Evolutionary conservation across 371 early-diverging fungal species (phyloP), one percentile per base, ranked within the genome.

Genomic region (Mortierella sp.): DNA sequence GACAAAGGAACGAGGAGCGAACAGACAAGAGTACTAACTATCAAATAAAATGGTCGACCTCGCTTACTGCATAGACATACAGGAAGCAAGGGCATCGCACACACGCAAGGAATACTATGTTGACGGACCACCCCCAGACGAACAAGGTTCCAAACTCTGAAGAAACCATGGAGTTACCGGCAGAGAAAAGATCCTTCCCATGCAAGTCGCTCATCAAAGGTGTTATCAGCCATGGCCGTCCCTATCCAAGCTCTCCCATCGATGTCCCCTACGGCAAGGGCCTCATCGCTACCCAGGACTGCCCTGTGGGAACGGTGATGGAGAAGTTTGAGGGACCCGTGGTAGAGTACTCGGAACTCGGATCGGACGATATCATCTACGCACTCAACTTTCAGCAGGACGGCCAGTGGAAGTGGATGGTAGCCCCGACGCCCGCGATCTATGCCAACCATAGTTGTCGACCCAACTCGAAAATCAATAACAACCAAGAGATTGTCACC

Each of bases 131-230:
- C 16, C 51, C 21, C 18, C 51, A 51, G 21, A 51, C 51, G 21
- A 5, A 5, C 56, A 75, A 63, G 70, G 72, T 77, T 8, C 72
- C 77, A 7, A 77, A 77, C 72, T 89, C 71, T 58, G 79, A 71
- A 65, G 78, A 21, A 73, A 79, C 60, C 73, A 84, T 77, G 78
- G 74, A 35, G 41, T 44, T 77, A 4, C 63, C 77, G 4, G 48
- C 60, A 12, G 49, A 56, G 46, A 38, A 58, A 3, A 51, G 77
- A 27, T 44, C 4, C 32, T 77, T 77, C 55, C 77, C 77, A 29
- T 77, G 77, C 72, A 71, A 58, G 48, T 43, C 77, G 0, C 29
- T 71, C 7, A 43, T 7, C 2, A 32, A 27, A 12, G 48, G 38
- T 27, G 56, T 55, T 12, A 71, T 60, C 14, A 32, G n/a, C 12